Evolutionary conservation across 768 basidiomycete species (phyloP).

Genomic region (button mushroom (Agaricus bisporus)): DNA sequence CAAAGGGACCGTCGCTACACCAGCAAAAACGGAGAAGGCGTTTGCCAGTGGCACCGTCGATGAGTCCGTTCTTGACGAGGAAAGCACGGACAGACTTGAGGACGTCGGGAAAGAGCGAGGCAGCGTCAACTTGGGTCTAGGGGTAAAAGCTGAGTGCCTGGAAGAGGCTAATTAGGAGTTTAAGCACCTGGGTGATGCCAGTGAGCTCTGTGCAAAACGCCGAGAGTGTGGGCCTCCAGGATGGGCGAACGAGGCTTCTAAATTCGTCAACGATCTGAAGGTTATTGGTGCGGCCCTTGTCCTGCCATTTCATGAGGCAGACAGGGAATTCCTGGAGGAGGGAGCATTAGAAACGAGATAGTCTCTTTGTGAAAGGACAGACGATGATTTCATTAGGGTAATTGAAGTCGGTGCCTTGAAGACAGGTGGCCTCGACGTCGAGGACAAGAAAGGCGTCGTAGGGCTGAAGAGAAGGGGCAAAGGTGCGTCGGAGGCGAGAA

Average conservation of each 20-base stretch:
- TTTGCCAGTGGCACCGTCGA: constrained; percentile 51
- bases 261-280: constrained; percentile 78
- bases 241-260: constrained; percentile 81
- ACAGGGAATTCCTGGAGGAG: constrained; percentile 83
- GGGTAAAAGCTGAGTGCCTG: not conserved
- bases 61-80: constrained; percentile 63
- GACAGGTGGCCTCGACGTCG: constrained; percentile 87
- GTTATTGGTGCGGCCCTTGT: constrained; percentile 44
- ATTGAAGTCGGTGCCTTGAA: constrained; percentile 59
- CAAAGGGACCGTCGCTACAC: constrained; percentile 83
- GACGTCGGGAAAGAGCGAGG: constrained; percentile 72
- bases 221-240: constrained; percentile 77
- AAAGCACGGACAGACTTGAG: constrained; percentile 59
- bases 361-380: constrained; percentile 24
- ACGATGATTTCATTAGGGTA: constrained; percentile 98
- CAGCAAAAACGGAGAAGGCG: constrained; percentile 65
- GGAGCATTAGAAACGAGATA: not conserved
- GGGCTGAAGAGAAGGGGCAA: constrained; percentile 26
- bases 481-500: not conserved
- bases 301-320: constrained; percentile 78
- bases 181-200: constrained; percentile 86
- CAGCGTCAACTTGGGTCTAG: constrained; percentile 74
- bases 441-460: constrained; percentile 82
- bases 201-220: constrained; percentile 84
- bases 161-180: not conserved